Evolutionary conservation across 2,329 filamentous ascomycete genomes (phyloP).

Genomic region (Trichoderma pleuroti): DNA sequence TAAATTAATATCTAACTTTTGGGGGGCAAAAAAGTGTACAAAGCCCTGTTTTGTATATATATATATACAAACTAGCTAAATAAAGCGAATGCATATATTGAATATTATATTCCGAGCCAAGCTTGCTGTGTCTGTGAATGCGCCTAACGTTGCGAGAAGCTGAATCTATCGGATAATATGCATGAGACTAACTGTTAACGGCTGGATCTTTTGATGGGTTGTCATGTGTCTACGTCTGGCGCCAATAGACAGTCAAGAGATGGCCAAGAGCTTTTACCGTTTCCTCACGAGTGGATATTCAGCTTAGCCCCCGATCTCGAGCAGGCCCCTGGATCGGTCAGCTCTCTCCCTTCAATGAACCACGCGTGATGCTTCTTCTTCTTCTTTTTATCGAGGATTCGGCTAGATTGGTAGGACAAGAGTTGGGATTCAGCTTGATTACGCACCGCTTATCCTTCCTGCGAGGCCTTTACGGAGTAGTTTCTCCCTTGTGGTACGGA

Average conservation of each 20-base stretch:
- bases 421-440: background rate
- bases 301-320: background rate
- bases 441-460: background rate
- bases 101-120: background rate
- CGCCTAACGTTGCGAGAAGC: background rate
- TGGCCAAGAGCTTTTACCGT: background rate
- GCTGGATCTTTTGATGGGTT: background rate
- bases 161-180: background rate
- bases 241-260: background rate
- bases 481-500: too few relatives aligned
- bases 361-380: background rate
- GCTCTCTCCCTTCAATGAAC: background rate
- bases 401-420: background rate
- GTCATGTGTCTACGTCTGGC: background rate
- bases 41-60: background rate
- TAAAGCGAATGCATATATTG: background rate
- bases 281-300: background rate
- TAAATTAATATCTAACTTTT: background rate
- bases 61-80: constrained; percentile 2
- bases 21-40: background rate
- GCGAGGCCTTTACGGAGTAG: too few relatives aligned
- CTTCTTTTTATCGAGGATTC: background rate
- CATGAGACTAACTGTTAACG: background rate
- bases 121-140: background rate
- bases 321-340: background rate